Conservation (phyloP, 1,284 basidiomycete species). For the Gymnopus androsaceus region DNA sequence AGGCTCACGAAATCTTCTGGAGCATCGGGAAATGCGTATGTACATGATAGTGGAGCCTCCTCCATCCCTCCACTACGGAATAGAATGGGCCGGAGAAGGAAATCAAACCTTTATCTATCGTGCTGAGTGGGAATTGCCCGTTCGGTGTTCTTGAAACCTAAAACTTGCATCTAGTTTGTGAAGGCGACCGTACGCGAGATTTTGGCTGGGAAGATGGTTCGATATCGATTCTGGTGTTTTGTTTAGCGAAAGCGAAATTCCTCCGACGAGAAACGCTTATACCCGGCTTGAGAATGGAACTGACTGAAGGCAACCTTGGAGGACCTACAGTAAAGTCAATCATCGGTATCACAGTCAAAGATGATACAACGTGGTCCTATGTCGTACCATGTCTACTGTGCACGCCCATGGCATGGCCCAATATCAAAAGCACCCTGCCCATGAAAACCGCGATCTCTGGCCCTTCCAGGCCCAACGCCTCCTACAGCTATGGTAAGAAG, state of each 20-base stretch:
- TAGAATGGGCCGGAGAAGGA: slow-evolving; percentile 21
- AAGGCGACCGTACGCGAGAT: neutral
- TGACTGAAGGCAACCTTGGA: neutral
- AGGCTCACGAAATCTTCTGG: neutral
- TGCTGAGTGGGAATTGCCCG: slow-evolving; percentile 28
- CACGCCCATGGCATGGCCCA: slow-evolving; percentile 8
- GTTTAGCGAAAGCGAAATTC: neutral
- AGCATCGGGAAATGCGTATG: neutral
- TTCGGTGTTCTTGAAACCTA: slow-evolving; percentile 19
- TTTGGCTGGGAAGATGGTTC: neutral
- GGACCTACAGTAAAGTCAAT: neutral
- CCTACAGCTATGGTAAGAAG: no score
- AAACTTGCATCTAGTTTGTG: slow-evolving; percentile 1
- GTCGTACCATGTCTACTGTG: neutral
- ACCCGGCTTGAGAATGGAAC: neutral
- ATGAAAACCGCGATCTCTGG: neutral
- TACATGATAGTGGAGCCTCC: slow-evolving; percentile 13
- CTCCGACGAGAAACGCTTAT: neutral
- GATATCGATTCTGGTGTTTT: neutral
- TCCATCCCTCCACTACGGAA: slow-evolving; percentile 17
- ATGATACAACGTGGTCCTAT: neutral
- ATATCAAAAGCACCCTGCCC: neutral
- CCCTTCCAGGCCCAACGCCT: slow-evolving; percentile 17
- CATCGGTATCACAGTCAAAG: neutral
- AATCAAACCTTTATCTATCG: slow-evolving; percentile 28